These are phyloP conservation scores for Paecilomyces niveus DNA, from an alignment of 2,329 filamentous ascomycete genomes.

Conservation along the genomic window DNA sequence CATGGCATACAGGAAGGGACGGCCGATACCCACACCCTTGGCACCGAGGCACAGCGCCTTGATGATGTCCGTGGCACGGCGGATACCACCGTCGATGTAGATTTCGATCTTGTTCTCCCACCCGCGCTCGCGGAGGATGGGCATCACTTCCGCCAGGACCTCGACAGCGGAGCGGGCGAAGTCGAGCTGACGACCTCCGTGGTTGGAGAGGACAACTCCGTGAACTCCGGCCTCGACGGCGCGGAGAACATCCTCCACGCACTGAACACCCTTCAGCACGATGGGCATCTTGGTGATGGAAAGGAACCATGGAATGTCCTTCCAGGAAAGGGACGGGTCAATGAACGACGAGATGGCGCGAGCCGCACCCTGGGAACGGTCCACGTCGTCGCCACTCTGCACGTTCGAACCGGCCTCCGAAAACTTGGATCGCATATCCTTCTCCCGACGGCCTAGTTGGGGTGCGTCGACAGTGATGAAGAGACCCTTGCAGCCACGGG, in stretches of 20 bases:
- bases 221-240: slow-evolving; percentile 78
- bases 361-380: slow-evolving; percentile 85
- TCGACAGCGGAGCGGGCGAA: slow-evolving; percentile 85
- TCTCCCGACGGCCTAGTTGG: slow-evolving; percentile 88
- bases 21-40: slow-evolving; percentile 84
- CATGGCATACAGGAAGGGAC: slow-evolving; percentile 96
- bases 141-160: slow-evolving; percentile 88
- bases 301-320: slow-evolving; percentile 88
- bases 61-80: slow-evolving; percentile 86
- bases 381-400: slow-evolving; percentile 65
- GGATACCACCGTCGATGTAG: slow-evolving; percentile 83
- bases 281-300: slow-evolving; percentile 91
- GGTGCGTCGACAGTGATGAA: slow-evolving; percentile 99
- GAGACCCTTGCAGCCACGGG: slow-evolving; percentile 83
- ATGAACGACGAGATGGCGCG: slow-evolving; percentile 95
- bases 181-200: slow-evolving; percentile 90
- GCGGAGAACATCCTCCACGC: slow-evolving; percentile 86
- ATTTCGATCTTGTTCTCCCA: slow-evolving; percentile 75
- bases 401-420: slow-evolving; percentile 76
- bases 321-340: slow-evolving; percentile 88
- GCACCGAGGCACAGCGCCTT: slow-evolving; percentile 93
- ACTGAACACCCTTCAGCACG: slow-evolving; percentile 91
- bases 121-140: slow-evolving; percentile 66
- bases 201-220: slow-evolving; percentile 90
- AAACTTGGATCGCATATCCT: slow-evolving; percentile 95